A percentile compares a stretch with the other conserved stretches of the same genome.
phyloP scores from a whole-genome alignment of 148 eudicot genomes.

The Diospyros kaki region DNA sequence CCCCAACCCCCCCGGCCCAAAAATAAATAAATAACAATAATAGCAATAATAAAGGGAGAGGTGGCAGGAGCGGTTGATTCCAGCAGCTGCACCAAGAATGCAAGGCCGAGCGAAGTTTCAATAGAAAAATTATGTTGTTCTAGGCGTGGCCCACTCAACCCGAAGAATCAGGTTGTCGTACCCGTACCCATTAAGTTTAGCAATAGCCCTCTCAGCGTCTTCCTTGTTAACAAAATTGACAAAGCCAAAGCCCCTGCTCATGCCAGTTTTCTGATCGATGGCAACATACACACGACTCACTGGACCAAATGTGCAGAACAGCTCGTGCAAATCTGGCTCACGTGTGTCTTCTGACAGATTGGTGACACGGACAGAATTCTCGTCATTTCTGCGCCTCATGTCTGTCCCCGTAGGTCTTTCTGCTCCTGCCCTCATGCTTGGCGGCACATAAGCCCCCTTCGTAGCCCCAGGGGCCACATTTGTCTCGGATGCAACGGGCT shows the following conservation, averaged over 20 bases:
- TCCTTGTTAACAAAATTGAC: conserved; percentile 80
- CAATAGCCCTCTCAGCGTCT: conserved; percentile 84
- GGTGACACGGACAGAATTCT: conserved; percentile 92
- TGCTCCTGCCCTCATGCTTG: conserved; percentile 69
- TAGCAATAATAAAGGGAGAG: neutral
- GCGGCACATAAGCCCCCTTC: conserved; percentile 80
- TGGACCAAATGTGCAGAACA: conserved; percentile 72
- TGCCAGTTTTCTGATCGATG: conserved; percentile 86
- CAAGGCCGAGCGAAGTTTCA: neutral
- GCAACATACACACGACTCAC: conserved; percentile 90
- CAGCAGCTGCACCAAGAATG: neutral
- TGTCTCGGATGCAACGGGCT: conserved; percentile 44
- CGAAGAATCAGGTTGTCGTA: conserved; percentile 88
- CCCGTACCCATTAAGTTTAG: conserved; percentile 95
- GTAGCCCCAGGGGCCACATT: conserved; percentile 29
- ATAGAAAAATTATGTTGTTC: conserved; percentile 41
- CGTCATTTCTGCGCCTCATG: conserved; percentile 90
- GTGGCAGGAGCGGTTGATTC: neutral
- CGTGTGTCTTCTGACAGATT: conserved; percentile 93
- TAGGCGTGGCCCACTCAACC: conserved; percentile 91
- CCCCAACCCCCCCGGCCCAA: neutral
- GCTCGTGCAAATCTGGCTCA: conserved; percentile 82
- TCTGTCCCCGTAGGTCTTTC: conserved; percentile 58
- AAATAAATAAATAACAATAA: neutral
- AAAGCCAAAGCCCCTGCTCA: conserved; percentile 93